Percentiles rank a stretch among this genome's conserved stretches.
These are phyloP conservation scores for Lactifluus subvellereus DNA, from an alignment of 768 basidiomycete species.

Conservation along the genomic window DNA sequence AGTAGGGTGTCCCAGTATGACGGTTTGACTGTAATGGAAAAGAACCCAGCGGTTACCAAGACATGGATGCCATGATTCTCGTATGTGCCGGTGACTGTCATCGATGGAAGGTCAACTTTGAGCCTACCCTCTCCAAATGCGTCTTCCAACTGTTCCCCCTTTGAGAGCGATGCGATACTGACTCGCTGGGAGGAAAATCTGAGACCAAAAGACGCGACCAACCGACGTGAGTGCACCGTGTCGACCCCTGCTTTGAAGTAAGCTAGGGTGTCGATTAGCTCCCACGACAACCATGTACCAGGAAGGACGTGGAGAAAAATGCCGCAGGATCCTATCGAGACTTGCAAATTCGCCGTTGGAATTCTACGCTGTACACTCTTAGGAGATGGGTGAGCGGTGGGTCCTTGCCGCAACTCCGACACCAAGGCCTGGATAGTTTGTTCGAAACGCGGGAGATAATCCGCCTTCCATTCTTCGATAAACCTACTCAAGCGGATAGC, in stretches of 20 bases:
- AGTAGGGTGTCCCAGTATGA: conserved; percentile 80
- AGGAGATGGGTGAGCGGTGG: conserved; percentile 2
- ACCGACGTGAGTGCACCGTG: conserved; percentile 32
- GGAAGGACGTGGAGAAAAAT: conserved; percentile 79
- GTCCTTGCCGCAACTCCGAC: conserved; percentile 49
- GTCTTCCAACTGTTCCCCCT: conserved; percentile 25
- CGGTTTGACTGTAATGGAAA: conserved; percentile 71
- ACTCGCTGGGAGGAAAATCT: conserved; percentile 58
- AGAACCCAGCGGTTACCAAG: conserved; percentile 57
- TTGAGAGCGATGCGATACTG: conserved; percentile 48
- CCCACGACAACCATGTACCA: conserved; percentile 82
- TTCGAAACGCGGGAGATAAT: conserved; percentile 72
- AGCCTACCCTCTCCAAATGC: conserved; percentile 41
- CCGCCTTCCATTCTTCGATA: conserved; percentile 74
- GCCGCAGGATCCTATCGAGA: conserved; percentile 44
- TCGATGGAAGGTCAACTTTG: conserved; percentile 58
- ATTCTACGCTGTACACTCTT: not conserved
- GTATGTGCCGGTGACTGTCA: conserved; percentile 56
- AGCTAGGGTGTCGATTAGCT: conserved; percentile 44
- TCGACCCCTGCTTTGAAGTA: conserved; percentile 38
- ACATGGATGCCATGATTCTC: conserved; percentile 46
- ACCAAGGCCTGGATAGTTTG: conserved; percentile 58
- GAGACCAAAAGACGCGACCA: conserved; percentile 50
- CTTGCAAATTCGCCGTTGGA: conserved; percentile 44
- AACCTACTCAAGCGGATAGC: conserved; percentile 74